Percentiles rank a stretch among this genome's conserved stretches.
Evolutionary conservation across 441 rosid genomes (phyloP).

Genomic region (Macaranga tanarius): DNA sequence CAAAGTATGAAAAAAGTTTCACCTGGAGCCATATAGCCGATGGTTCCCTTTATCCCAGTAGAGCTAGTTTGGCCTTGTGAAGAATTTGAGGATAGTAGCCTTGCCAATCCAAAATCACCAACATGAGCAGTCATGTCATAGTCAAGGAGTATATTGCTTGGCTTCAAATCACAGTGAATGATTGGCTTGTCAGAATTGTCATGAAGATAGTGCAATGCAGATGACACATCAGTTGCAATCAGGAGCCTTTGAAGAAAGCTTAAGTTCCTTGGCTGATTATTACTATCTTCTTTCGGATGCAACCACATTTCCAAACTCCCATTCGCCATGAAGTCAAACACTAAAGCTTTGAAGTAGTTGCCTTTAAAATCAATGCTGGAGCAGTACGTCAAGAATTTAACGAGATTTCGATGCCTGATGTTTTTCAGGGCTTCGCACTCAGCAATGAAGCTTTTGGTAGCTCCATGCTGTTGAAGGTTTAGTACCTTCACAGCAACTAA

Average conservation of each 20-base stretch:
- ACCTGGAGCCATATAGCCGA: conserved; percentile 22
- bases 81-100: background rate
- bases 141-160: conserved; percentile 34
- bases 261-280: background rate
- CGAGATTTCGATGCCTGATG: conserved; percentile 32
- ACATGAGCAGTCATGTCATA: conserved; percentile 11
- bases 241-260: conserved; percentile 26
- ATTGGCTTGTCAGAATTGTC: conserved; percentile 21
- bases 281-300: conserved; percentile 9
- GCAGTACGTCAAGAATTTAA: conserved; percentile 26
- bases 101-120: conserved; percentile 19
- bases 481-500: conserved; percentile 29
- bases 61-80: background rate
- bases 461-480: conserved; percentile 24
- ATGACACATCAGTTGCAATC: conserved; percentile 31
- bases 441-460: conserved; percentile 26
- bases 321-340: conserved; percentile 29
- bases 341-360: conserved; percentile 30
- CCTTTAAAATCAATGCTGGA: conserved; percentile 29
- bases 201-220: conserved; percentile 37
- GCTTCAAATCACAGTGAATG: conserved; percentile 19
- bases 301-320: conserved; percentile 33
- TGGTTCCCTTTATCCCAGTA: conserved; percentile 8
- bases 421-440: conserved; percentile 28
- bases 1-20: background rate